These are phyloP conservation scores for Scedosporium boydii DNA, from an alignment of 2,329 filamentous ascomycete species.

Conservation along the genomic window DNA sequence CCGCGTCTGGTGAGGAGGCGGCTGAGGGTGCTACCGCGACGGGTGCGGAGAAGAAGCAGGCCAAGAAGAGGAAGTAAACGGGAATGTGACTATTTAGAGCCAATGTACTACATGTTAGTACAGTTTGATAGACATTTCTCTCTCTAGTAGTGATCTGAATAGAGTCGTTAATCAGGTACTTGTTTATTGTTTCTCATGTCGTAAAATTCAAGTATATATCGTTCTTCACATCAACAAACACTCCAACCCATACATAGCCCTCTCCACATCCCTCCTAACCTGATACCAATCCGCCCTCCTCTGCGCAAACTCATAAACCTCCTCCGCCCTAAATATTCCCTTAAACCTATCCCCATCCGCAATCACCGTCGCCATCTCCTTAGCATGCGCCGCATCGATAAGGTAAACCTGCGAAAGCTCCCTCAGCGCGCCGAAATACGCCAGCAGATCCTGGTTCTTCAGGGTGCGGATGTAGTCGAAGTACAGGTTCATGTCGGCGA, in stretches of 20 bases:
- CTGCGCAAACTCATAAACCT: constrained; percentile 96
- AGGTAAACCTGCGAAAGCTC: constrained; percentile 94
- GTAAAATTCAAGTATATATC: not conserved
- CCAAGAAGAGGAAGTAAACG: constrained; percentile 30
- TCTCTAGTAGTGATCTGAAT: too few species aligned
- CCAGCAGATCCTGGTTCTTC: constrained; percentile 70
- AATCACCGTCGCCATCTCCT: constrained; percentile 91
- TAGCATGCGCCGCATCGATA: constrained; percentile 74
- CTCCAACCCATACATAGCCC: constrained; percentile 93
- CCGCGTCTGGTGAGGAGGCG: constrained; percentile 23
- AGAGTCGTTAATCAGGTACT: not conserved
- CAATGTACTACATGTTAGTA: too few species aligned
- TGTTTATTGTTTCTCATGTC: not conserved
- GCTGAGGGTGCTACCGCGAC: constrained; percentile 30
- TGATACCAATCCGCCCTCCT: constrained; percentile 90
- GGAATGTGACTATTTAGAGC: not conserved
- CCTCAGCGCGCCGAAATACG: constrained; percentile 84
- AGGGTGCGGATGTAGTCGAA: constrained; percentile 75
- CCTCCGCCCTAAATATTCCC: constrained; percentile 88
- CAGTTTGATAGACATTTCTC: too few species aligned
- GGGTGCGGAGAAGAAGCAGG: constrained; percentile 38
- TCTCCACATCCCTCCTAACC: constrained; percentile 80
- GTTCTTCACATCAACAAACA: constrained; percentile 67
- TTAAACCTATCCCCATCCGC: constrained; percentile 84
- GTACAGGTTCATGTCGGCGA: constrained; percentile 94